These are phyloP conservation scores for Malus sieversii DNA, from an alignment of 306 rosid genomes.

Conservation along the genomic window DNA sequence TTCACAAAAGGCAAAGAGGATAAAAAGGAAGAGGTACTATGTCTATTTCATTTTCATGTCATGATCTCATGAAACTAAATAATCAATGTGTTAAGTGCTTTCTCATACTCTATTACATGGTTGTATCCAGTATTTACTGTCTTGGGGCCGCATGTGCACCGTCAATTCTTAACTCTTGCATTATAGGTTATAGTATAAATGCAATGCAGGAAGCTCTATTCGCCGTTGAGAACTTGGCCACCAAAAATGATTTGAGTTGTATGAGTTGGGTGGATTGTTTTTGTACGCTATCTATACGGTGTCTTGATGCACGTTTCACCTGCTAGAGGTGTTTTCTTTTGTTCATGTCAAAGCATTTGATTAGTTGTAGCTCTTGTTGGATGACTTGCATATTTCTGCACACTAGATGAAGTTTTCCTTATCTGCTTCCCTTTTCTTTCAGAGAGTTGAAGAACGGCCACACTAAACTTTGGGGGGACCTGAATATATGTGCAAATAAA, in stretches of 20 bases:
- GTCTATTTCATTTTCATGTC: not conserved
- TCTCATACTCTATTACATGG: not conserved
- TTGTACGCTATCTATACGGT: not conserved
- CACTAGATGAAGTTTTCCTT: not conserved
- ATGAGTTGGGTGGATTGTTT: not conserved
- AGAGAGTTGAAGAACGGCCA: constrained; percentile 42
- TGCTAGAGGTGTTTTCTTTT: not conserved
- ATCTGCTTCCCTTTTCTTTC: constrained; percentile 22
- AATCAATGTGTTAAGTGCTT: not conserved
- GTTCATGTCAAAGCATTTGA: not conserved
- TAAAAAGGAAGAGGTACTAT: constrained; percentile 51
- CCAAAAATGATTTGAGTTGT: not conserved
- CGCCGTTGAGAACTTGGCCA: not conserved
- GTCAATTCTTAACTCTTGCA: not conserved
- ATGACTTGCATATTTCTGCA: not conserved
- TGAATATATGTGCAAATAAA: not conserved
- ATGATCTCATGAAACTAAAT: not conserved
- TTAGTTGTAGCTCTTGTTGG: not conserved
- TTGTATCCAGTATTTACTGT: not conserved
- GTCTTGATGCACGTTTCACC: not conserved
- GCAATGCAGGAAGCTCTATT: not conserved
- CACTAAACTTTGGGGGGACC: constrained; percentile 17
- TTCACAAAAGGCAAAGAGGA: constrained; percentile 35
- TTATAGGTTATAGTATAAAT: not conserved
- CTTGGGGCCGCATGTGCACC: not conserved